Evolutionary conservation across 495 filamentous ascomycete genomes (phyloP).

Genomic region (Penicillium turbatum): DNA sequence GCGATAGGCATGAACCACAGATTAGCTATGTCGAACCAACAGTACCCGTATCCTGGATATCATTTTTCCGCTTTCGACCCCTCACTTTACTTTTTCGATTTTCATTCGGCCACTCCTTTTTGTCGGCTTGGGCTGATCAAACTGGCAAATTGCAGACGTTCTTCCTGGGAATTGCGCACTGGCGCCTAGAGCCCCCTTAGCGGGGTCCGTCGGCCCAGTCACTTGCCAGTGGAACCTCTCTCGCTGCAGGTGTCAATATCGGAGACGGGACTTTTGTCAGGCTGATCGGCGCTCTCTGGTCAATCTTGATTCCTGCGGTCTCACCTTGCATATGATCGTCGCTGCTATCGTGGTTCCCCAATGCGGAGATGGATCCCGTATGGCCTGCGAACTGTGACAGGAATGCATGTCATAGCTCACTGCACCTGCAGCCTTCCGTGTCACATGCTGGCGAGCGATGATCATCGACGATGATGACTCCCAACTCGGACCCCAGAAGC

Average conservation of each 20-base stretch:
- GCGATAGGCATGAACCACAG: background rate
- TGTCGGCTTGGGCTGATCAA: background rate
- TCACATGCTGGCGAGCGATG: background rate
- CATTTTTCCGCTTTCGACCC: background rate
- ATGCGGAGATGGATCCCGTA: conserved; percentile 12
- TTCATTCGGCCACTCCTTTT: background rate
- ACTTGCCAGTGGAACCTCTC: too few species aligned
- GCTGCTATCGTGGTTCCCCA: conserved; percentile 4
- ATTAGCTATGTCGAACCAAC: background rate
- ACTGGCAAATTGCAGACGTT: background rate
- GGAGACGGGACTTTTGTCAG: background rate
- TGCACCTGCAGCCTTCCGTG: conserved; percentile 13
- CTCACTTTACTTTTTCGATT: background rate
- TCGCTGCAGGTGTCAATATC: background rate
- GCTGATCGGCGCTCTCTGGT: background rate
- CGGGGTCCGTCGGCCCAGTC: background rate
- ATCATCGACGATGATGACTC: background rate
- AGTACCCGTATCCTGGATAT: background rate
- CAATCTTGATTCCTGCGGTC: background rate
- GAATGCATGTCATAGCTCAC: conserved; percentile 19
- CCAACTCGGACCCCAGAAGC: background rate
- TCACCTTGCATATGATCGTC: conserved; percentile 22
- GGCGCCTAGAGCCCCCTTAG: background rate
- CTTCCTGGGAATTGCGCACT: background rate
- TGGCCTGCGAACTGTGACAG: conserved; percentile 2